Evolutionary conservation across 805 yeast species (phyloP).

Genomic region (Saturnispora besseyi): DNA sequence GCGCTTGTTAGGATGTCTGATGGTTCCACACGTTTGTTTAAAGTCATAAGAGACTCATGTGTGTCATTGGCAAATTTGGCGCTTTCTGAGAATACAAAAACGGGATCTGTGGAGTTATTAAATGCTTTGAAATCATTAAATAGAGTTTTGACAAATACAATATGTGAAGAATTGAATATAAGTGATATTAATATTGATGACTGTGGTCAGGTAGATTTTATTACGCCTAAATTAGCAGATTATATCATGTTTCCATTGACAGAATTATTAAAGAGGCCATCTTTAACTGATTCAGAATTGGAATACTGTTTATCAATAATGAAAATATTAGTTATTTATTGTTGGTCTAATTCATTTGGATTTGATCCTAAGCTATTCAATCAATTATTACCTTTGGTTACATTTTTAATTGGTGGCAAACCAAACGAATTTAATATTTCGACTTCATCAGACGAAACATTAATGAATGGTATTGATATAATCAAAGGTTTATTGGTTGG

Average conservation of each 20-base stretch:
- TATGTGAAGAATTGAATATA: background rate
- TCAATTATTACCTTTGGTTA: conserved; percentile 40
- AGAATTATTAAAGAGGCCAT: conserved; percentile 39
- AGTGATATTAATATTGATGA: conserved; percentile 3
- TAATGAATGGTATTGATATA: conserved; percentile 29
- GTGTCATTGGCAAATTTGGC: conserved; percentile 36
- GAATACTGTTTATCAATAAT: conserved; percentile 40
- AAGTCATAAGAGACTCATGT: conserved; percentile 33
- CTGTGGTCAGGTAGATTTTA: background rate
- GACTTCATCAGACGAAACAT: conserved; percentile 30
- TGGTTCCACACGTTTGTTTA: conserved; percentile 14
- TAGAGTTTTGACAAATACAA: background rate
- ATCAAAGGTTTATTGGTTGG: conserved; percentile 27
- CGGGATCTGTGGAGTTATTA: conserved; percentile 25
- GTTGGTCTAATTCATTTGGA: conserved; percentile 39
- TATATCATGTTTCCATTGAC: conserved; percentile 56
- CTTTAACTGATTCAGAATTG: conserved; percentile 36
- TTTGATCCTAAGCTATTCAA: conserved; percentile 32
- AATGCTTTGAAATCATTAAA: conserved; percentile 30
- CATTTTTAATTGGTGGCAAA: conserved; percentile 38
- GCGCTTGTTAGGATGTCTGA: background rate
- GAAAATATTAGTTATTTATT: conserved; percentile 33
- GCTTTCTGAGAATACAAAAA: conserved; percentile 30
- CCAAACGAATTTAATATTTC: conserved; percentile 27
- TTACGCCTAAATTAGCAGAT: conserved; percentile 43